Base-by-base conservation (phyloP, 2,329 filamentous ascomycete species). In the Fusarium coffeatum region DNA sequence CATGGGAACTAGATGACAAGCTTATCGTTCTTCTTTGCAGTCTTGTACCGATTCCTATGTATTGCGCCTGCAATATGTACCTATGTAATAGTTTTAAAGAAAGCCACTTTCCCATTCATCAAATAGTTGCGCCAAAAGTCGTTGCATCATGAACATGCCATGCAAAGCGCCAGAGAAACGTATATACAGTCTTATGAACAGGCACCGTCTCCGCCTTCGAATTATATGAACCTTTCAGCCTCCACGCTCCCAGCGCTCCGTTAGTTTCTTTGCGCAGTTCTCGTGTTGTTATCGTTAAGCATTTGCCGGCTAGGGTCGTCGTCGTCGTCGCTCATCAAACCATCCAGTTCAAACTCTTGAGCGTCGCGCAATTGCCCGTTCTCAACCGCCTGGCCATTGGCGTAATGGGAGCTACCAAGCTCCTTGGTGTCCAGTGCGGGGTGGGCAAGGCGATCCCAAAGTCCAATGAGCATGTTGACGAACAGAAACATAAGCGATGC, bases 401-500 rank as follows among this genome's bases (percentile, higher is more conserved):
- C 61, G 13, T 74, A 74, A 3, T 78, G 78, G 23, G 81, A 82
- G 50, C 82, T 81, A 32, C 72, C 66, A 6, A 80, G 68, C 5
- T 79, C 76, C 64, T 85, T 85, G 9, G 69, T 72, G 23, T 78
- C 66, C 5, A 75, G 42, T 1, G 76, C 66, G 3, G 80, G 80
- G 72, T 81, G 82, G 37, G 81, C 80, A 27, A 81, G 82, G 46
- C 91, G 87, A 64, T 94, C 92, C 81, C 97, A 98, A 18, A 98
- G 84, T 75, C 92, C 85, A 47, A 98, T 86, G 50, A 98, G 91
- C 82, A 97, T 90, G 76, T 96, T 93, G 76, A 91, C 88, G 66
- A 98, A 97, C 40, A 99, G 89, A 83, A 97, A 99, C 47, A 97
- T 80, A 22, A 99, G 80, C 80, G 97, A 98, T 25, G 95, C 91